Evolutionary conservation across 169 alveolate species (phyloP).

Genomic region (Plasmodium sp.): DNA sequence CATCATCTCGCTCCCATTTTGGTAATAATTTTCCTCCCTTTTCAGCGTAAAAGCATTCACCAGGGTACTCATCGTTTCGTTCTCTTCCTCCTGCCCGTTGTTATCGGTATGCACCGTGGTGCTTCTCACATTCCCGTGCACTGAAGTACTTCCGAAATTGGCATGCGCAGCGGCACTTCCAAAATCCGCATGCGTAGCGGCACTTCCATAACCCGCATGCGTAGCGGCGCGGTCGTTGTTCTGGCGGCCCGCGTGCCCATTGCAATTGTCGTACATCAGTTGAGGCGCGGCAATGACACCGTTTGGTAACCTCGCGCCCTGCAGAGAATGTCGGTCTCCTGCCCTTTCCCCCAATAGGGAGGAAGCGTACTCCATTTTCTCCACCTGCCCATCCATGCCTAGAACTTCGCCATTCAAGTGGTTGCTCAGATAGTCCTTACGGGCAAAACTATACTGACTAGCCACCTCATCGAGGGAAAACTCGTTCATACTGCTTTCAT

Average conservation of each 20-base stretch:
- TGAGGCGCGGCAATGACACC: not conserved
- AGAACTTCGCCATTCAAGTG: not conserved
- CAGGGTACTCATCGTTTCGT: not conserved
- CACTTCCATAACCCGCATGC: not conserved
- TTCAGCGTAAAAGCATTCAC: not conserved
- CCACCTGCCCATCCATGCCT: not conserved
- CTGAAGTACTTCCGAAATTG: not conserved
- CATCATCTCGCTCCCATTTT: not conserved
- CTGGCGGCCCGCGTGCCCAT: not conserved
- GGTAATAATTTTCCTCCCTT: conserved; percentile 1
- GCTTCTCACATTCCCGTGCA: not conserved
- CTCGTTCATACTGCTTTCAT: conserved; percentile 18
- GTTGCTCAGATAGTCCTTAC: conserved; percentile 15
- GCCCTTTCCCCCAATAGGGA: not conserved
- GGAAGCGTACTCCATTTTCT: not conserved
- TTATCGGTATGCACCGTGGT: not conserved
- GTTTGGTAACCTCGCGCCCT: not conserved
- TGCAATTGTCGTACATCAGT: not conserved
- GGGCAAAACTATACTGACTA: not conserved
- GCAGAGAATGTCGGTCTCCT: not conserved
- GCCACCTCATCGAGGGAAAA: not conserved
- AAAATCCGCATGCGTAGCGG: not conserved
- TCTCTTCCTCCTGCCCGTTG: not conserved
- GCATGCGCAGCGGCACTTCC: not conserved
- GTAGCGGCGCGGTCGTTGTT: not conserved